phyloP scores from a whole-genome alignment of 2,329 filamentous ascomycete genomes.

The Alternaria hordeiaustralica region DNA sequence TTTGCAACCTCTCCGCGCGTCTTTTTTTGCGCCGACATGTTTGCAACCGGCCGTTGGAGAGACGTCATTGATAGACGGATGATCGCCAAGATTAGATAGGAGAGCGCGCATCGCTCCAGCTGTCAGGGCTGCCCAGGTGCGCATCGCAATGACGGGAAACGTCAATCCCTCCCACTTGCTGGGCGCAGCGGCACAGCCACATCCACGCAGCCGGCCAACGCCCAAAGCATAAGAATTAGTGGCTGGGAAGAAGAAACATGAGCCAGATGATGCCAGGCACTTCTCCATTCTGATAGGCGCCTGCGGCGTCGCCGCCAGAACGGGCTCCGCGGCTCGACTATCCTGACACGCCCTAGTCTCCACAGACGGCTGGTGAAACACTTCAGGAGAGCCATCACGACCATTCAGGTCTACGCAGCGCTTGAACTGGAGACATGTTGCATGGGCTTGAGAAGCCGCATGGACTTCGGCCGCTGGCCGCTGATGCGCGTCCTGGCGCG shows the following conservation, averaged over 20 bases:
- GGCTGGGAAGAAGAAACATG: constrained; percentile 36
- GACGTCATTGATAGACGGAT: constrained; percentile 24
- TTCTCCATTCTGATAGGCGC: constrained; percentile 28
- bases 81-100: constrained; percentile 16
- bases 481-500: constrained; percentile 8
- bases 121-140: constrained; percentile 6
- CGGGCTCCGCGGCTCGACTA: constrained; percentile 26
- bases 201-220: not conserved
- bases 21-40: not conserved
- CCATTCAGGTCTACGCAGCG: constrained; percentile 32
- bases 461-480: constrained; percentile 26
- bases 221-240: constrained; percentile 34
- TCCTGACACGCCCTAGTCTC: constrained; percentile 45
- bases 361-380: constrained; percentile 45
- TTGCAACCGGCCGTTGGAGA: constrained; percentile 7
- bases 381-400: constrained; percentile 28
- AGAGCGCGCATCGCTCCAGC: constrained; percentile 11
- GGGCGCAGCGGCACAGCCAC: constrained; percentile 10
- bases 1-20: not conserved
- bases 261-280: constrained; percentile 36
- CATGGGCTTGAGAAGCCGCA: constrained; percentile 26
- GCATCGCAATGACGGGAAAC: constrained; percentile 27
- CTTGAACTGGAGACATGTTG: constrained; percentile 33
- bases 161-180: constrained; percentile 1
- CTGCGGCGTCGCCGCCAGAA: constrained; percentile 9